Base-by-base conservation (phyloP, 495 filamentous ascomycete genomes). In the Articulospora tetracladia region DNA sequence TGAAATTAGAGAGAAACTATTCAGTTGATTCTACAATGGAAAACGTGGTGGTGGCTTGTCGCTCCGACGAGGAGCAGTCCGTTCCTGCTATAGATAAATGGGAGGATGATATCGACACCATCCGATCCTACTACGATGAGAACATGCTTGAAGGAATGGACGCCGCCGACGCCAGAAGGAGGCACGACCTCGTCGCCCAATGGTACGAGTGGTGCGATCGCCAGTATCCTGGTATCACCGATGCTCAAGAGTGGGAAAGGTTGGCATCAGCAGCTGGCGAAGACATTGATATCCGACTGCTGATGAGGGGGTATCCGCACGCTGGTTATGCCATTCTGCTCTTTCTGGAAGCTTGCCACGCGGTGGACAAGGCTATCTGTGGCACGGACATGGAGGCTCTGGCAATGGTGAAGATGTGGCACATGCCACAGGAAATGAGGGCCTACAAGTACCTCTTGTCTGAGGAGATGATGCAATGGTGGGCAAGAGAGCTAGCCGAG, bases 271-370 rank as follows among this genome's bases (percentile, higher is more conserved):
- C 54, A 57, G 54, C 54, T 47, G 54, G 54, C n/a, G 36, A 47
- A 57, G 54, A 57, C 25, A 34, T 57, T 57, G 54, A 47, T 24
- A 57, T 57, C 20, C 11, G 54, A 47, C 34, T 57, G 36, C 54
- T 47, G 41, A 44, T 47, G 7, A 57, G 12, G 41, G 54, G 54
- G 19, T 25, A 57, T 25, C 54, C 54, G 24, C 3, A 19, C 36
- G 34, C 54, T 57, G 36, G 34, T 25, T 57, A 47, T 57, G 32
- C 54, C 24, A 57, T 57, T 46, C 15, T 57, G 54, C 54, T 57
- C 54, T 57, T 57, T 57, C 54, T 57, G 15, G 54, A 57, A 57
- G 54, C 54, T 44, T 57, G 54, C 54, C 47, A 57, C 24, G 52
- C 25, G 8, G 52, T 55, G 28, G 52, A 55, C 20, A 55, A 55